Percentiles rank a stretch among this genome's conserved stretches.
Evolutionary conservation across 306 rosid genomes (phyloP).

Genomic region (Glycine soja): DNA sequence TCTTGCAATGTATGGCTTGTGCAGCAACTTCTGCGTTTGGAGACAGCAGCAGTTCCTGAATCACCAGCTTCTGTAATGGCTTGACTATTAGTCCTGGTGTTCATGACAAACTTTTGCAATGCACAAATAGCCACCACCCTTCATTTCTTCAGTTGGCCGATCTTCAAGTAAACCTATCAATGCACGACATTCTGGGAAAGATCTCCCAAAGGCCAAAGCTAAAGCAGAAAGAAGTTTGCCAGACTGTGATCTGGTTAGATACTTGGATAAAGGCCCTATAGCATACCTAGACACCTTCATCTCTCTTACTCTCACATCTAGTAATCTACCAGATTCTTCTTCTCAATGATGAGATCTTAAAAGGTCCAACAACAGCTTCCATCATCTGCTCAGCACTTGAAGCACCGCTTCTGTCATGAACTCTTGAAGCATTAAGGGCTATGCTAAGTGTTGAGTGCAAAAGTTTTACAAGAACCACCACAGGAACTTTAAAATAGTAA

Average conservation of each 20-base stretch:
- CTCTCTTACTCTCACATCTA: conserved; percentile 88
- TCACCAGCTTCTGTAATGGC: conserved; percentile 99
- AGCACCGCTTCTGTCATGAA: conserved; percentile 80
- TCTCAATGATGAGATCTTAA: conserved; percentile 96
- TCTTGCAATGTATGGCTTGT: conserved; percentile 94
- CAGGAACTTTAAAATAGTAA: conserved; percentile 91
- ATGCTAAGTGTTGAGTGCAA: conserved; percentile 74
- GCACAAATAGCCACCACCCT: conserved; percentile 93
- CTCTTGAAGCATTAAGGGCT: conserved; percentile 78
- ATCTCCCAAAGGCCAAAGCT: conserved; percentile 90
- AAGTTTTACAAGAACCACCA: conserved; percentile 92
- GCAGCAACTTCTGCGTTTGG: conserved; percentile 78
- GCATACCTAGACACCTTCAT: conserved; percentile 92
- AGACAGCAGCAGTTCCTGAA: conserved; percentile 91
- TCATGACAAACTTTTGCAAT: conserved; percentile 95
- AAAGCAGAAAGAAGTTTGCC: conserved; percentile 95
- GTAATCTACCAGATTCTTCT: conserved; percentile 86
- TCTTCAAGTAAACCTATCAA: conserved; percentile 93
- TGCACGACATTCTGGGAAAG: conserved; percentile 93
- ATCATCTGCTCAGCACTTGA: conserved; percentile 89
- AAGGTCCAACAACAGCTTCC: conserved; percentile 88
- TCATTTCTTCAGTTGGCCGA: conserved; percentile 96
- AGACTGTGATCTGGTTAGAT: conserved; percentile 81
- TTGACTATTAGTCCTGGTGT: conserved; percentile 92
- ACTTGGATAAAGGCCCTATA: conserved; percentile 92